Base-by-base conservation (phyloP, 169 alveolate species). In the Cryptosporidium felis region DNA sequence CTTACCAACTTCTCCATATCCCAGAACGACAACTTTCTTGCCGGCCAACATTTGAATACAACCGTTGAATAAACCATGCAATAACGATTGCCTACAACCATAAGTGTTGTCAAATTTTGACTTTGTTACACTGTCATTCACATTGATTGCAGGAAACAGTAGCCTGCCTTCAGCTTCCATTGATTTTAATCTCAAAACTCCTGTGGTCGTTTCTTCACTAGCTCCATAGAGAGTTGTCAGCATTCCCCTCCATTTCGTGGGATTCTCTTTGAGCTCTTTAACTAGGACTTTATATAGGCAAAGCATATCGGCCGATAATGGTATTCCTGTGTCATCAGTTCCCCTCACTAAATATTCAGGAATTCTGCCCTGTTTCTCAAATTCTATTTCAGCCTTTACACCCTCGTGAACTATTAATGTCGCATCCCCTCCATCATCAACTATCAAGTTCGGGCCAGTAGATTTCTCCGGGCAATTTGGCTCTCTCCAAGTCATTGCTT, bases 1-100 rank as follows among this genome's bases (percentile, higher is more conserved):
- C 91, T 97, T 98, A 23, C 99, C 99, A 53, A 97, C 99, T 90
- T 98, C 98, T 40, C 99, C 99, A 89, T 89, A 98, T 60, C 99
- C 99, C 80, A 97, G 93, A 51, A 98, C 95, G 16, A 97, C 97
- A 18, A 94, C 98, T 34, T 92, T 93, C 94, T 97, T 97, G 60
- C 99, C 99, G 3, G 99, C 98, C 28, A 97, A 91, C 98, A 98
- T 96, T 60, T 96, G 98, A 85, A 97, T 99, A 40, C 99, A 97
- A 38, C 99, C 99, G 80, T 98, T 95, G 97, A 96, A 95, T 88
- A 98, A 91, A 3, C 99, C 99, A 88, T 98, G 99, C 44, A 98
- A 97, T 44, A 97, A 93, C 6, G 99, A 96, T 93, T 98, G 99
- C 60, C 99, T 92, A 94, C 99, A 97, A 42, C 99, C 99, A 89